Percentiles rank a stretch among this genome's conserved stretches.
phyloP scores from a whole-genome alignment of 129 eudicot genomes.

The Flaveria bidentis region DNA sequence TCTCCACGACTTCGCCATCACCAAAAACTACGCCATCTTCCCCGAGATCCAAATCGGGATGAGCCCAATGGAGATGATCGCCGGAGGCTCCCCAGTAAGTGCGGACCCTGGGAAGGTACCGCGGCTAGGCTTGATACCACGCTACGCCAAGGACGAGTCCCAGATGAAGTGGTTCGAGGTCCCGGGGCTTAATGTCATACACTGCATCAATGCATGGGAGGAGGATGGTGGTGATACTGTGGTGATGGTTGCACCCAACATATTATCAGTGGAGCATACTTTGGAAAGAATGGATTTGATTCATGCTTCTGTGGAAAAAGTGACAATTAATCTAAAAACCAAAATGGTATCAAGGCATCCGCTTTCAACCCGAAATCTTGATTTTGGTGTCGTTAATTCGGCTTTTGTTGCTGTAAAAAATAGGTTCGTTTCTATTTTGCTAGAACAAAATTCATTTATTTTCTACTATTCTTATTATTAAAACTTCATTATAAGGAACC shows the following conservation, averaged over 20 bases:
- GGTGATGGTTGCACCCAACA: conserved; percentile 58
- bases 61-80: conserved; percentile 45
- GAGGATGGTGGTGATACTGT: conserved; percentile 49
- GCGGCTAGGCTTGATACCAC: conserved; percentile 42
- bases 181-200: conserved; percentile 47
- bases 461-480: background rate
- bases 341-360: conserved; percentile 41
- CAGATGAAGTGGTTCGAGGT: conserved; percentile 53
- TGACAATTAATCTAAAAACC: conserved; percentile 38
- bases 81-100: conserved; percentile 49
- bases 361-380: conserved; percentile 39
- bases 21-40: conserved; percentile 49
- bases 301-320: conserved; percentile 52
- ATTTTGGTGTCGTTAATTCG: conserved; percentile 37
- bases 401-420: conserved; percentile 31
- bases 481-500: background rate
- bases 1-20: conserved; percentile 53
- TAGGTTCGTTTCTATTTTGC: conserved; percentile 21
- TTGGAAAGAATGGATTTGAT: conserved; percentile 49
- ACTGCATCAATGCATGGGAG: conserved; percentile 60
- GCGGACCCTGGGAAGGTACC: conserved; percentile 40
- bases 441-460: background rate
- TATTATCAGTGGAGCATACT: conserved; percentile 52
- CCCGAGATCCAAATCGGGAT: conserved; percentile 45
- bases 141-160: conserved; percentile 50